These are phyloP conservation scores for Postia placenta DNA, from an alignment of 768 basidiomycete species.

Conservation along the genomic window DNA sequence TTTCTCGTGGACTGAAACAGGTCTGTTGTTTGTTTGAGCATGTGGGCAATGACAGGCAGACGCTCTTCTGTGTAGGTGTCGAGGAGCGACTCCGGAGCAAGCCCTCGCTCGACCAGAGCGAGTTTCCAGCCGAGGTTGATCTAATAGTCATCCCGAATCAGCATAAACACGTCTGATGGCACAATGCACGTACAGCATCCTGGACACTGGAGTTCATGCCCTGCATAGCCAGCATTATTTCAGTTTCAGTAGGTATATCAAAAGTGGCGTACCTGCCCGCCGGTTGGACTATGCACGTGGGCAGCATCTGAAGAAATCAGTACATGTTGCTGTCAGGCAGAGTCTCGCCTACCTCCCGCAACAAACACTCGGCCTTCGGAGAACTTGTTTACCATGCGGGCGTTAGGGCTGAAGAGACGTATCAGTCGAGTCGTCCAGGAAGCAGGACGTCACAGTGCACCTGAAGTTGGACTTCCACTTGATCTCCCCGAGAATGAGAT, in stretches of 20 bases:
- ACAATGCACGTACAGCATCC: conserved; percentile 16
- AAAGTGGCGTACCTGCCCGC: conserved; percentile 29
- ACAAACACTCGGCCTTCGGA: conserved; percentile 37
- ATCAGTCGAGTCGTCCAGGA: conserved; percentile 3
- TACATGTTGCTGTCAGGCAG: too few species aligned
- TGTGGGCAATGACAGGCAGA: conserved; percentile 22
- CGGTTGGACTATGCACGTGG: conserved; percentile 39
- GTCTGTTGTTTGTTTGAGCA: conserved; percentile 20
- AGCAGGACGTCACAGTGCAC: conserved; percentile 8
- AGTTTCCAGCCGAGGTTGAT: conserved; percentile 28
- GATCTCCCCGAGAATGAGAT: not conserved
- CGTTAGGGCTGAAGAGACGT: conserved; percentile 43
- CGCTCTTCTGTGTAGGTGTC: conserved; percentile 24
- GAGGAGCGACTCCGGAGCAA: conserved; percentile 20
- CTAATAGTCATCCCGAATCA: conserved; percentile 3
- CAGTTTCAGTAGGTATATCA: too few species aligned
- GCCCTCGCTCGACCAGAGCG: conserved; percentile 22
- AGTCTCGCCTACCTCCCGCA: conserved; percentile 28
- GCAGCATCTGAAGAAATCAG: conserved; percentile 34
- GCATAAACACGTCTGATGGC: too few species aligned
- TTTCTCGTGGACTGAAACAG: conserved; percentile 3
- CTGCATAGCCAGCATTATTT: conserved; percentile 16
- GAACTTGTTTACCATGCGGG: conserved; percentile 42
- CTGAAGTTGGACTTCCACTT: not conserved
- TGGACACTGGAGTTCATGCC: conserved; percentile 26